These are phyloP conservation scores for Aspergillus fijiensis DNA, from an alignment of 2,329 filamentous ascomycete genomes.

Conservation along the genomic window DNA sequence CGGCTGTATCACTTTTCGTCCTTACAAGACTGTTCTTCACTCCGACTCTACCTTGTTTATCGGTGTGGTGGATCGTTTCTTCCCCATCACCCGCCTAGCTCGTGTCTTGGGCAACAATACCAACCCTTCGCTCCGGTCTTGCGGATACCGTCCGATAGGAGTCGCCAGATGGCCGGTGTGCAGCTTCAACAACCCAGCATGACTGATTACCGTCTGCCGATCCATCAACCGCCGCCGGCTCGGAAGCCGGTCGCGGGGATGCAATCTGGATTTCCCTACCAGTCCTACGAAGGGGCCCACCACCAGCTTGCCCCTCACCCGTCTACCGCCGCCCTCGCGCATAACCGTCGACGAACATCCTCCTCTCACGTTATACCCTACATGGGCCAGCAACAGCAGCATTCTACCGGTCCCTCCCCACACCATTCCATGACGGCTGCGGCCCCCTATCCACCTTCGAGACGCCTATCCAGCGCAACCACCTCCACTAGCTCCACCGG, in stretches of 20 bases:
- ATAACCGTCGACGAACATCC: constrained; percentile 42
- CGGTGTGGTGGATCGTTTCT: not conserved
- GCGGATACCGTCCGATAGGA: not conserved
- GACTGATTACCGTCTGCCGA: constrained; percentile 40
- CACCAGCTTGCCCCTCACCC: constrained; percentile 30
- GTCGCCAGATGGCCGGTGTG: constrained; percentile 29
- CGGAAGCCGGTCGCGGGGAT: constrained; percentile 31
- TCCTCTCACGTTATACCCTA: constrained; percentile 38
- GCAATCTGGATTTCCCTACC: constrained; percentile 28
- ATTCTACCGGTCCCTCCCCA: constrained; percentile 26
- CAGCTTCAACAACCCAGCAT: constrained; percentile 32
- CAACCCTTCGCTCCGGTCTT: not conserved
- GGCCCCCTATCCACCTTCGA: constrained; percentile 26
- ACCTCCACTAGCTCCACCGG: constrained; percentile 43
- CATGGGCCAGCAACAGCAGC: constrained; percentile 24
- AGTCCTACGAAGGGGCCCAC: constrained; percentile 26
- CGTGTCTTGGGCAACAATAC: not conserved
- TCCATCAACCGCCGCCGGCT: constrained; percentile 33
- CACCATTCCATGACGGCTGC: constrained; percentile 30
- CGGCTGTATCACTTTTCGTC: not conserved
- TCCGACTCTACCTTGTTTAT: not conserved
- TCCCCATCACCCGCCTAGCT: not conserved
- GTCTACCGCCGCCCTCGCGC: constrained; percentile 26
- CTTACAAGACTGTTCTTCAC: not conserved
- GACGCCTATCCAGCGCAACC: constrained; percentile 42